Base-by-base conservation (phyloP, 129 eudicot species). In the Mikania micrantha region DNA sequence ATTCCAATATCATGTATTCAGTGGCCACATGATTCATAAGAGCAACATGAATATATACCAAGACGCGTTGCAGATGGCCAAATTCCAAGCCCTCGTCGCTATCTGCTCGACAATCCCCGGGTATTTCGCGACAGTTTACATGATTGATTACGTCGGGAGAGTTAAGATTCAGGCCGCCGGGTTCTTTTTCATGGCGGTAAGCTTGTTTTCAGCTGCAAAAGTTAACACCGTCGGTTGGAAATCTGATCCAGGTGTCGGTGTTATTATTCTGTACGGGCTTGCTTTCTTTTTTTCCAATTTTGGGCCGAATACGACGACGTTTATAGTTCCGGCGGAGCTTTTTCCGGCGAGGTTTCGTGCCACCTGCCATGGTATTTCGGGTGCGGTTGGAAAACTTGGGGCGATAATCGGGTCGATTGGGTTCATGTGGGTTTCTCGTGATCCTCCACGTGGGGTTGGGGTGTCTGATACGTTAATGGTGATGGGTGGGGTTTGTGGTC, bases 251-350 rank as follows among this genome's bases (percentile, higher is more conserved):
- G 50, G 61, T 17, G 20, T 19, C 2, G 74, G 85, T 11, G 75
- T 78, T 69, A 68, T 76, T 64, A 34, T 81, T 28, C 69, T 85
- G 5, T 85, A 81, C 39, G 90, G 83, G 7, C 71, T 85, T n/a
- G 40, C 80, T 0, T 82, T 85, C 27, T 82, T 85, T 66, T 82
- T 85, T 67, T 79, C 87, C 2, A 85, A 85, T 50, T 85, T 85
- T 4, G 87, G 91, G 27, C 91, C 85, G 10, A 85, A 85, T 21
- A 82, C 91, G 15, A 85, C 85, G 21, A 85, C 91, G 2, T 85
- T 85, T 54, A 79, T 85, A 60, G 87, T 85, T 17, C 87, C 87
- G 0, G 91, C 91, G 0, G 91, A 85, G 79, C 87, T 85, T 7
- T 85, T 85, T 27, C 91, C 87, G 4, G 87, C 87, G 1, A 78